Evolutionary conservation across 441 rosid species (phyloP).

Genomic region (Gossypium aridum): DNA sequence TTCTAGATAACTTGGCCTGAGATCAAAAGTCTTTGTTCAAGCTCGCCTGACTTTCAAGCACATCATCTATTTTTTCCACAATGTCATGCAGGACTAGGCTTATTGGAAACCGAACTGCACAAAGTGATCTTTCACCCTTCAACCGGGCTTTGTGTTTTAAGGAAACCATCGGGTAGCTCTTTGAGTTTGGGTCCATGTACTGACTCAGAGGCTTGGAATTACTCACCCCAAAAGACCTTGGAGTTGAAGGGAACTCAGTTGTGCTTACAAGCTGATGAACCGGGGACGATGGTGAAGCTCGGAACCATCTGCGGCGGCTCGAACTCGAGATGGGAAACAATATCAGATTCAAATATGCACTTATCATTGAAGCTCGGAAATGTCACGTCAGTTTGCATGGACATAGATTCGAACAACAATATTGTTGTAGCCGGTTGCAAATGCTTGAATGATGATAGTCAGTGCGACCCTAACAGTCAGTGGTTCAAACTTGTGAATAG

Average conservation of each 20-base stretch:
- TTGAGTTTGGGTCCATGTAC: constrained; percentile 55
- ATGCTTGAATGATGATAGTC: constrained; percentile 42
- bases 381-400: constrained; percentile 49
- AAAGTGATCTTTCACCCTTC: constrained; percentile 69
- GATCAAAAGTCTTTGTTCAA: no score
- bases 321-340: constrained; percentile 47
- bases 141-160: constrained; percentile 53
- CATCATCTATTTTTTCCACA: background rate
- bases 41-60: background rate
- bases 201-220: constrained; percentile 57
- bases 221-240: constrained; percentile 38
- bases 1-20: no score
- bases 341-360: constrained; percentile 77
- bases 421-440: constrained; percentile 47
- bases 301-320: constrained; percentile 29
- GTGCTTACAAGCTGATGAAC: constrained; percentile 51
- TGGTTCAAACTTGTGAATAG: constrained; percentile 86
- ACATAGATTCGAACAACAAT: constrained; percentile 38
- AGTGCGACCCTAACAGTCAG: constrained; percentile 67
- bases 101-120: constrained; percentile 35
- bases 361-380: constrained; percentile 33
- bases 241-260: constrained; percentile 42
- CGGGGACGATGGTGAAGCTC: constrained; percentile 36
- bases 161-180: constrained; percentile 35
- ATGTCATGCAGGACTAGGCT: constrained; percentile 57